These are phyloP conservation scores for Agarophyton chilense DNA, from an alignment of 23 red algal genomes.

Conservation along the genomic window DNA sequence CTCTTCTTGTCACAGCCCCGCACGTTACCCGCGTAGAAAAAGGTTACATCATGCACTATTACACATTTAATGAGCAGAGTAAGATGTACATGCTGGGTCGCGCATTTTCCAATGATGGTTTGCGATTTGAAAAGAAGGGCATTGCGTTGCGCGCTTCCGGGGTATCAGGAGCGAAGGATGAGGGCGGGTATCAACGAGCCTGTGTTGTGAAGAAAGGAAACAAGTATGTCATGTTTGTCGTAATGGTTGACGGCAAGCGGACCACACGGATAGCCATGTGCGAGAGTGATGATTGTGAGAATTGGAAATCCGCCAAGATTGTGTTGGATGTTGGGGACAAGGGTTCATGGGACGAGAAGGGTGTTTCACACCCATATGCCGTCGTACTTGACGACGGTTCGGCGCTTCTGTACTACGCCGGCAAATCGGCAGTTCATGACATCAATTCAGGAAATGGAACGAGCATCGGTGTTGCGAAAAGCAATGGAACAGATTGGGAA, in stretches of 20 bases:
- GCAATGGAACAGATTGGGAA: constrained; percentile 29
- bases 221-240: constrained; percentile 39
- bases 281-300: constrained; percentile 6
- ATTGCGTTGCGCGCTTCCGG: not conserved
- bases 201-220: constrained; percentile 22
- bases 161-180: not conserved
- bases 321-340: constrained; percentile 43
- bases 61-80: constrained; percentile 21
- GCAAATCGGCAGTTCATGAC: not conserved
- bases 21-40: constrained; percentile 26
- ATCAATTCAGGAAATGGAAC: constrained; percentile 13
- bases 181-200: constrained; percentile 1
- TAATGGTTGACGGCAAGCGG: not conserved
- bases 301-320: constrained; percentile 1
- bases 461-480: constrained; percentile 24
- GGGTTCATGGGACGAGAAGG: constrained; percentile 61
- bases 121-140: constrained; percentile 37
- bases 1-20: constrained; percentile 38
- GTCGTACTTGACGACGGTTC: constrained; percentile 56
- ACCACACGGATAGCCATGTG: constrained; percentile 8
- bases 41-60: constrained; percentile 77
- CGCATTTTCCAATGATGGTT: constrained; percentile 54
- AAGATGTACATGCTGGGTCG: constrained; percentile 45
- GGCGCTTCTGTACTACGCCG: constrained; percentile 75
- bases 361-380: constrained; percentile 62